Evolutionary conservation across 768 basidiomycete genomes (phyloP), one percentile per base, ranked within the genome.

Genomic region (Auriscalpium orientale): DNA sequence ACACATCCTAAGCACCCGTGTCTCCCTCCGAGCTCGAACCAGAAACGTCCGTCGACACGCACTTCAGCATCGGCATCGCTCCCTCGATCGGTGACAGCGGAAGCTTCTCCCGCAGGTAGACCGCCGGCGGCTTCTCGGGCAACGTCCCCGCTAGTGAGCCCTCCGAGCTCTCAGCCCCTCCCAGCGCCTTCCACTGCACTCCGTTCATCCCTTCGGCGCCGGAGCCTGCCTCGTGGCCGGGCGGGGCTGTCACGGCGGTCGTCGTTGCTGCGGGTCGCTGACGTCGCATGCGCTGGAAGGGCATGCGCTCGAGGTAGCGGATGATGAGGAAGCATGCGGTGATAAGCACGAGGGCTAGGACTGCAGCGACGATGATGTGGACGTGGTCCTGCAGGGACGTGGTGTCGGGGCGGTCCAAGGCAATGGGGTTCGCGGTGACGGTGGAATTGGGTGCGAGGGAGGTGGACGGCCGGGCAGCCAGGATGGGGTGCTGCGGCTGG

Each of bases 281-380:
- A 43, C 38, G n/a, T 7, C 36, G n/a, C 38, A n/a, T 38, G 37
- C 13, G n/a, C 13, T 33, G 38, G 28, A 54, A 54, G 28, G 50
- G 53, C 18, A 45, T 43, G 52, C 56, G 37, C 44, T 58, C 52
- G 35, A 56, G 55, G n/a, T 57, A 48, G 37, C 56, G 51, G 47
- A 60, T 53, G 18, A 57, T 28, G 28, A 57, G 46, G 40, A 59
- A 53, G 50, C 54, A 37, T 35, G 55, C 18, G 16, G 34, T 33
- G 8, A 56, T 28, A 20, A 62, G 59, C 13, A 38, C 6, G 37
- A 62, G 28, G 22, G 54, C 53, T 28, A 58, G 33, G n/a, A 52
- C 35, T 33, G 51, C 54, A 20, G 59, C 58, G 59, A 62, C 35
- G 48, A 51, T 18, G 28, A 62, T 40, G 36, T 62, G 55, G 22